Percentiles rank a stretch among this genome's conserved stretches.
Conservation (phyloP, 2,329 filamentous ascomycete genomes). For the Fonsecaea nubica region DNA sequence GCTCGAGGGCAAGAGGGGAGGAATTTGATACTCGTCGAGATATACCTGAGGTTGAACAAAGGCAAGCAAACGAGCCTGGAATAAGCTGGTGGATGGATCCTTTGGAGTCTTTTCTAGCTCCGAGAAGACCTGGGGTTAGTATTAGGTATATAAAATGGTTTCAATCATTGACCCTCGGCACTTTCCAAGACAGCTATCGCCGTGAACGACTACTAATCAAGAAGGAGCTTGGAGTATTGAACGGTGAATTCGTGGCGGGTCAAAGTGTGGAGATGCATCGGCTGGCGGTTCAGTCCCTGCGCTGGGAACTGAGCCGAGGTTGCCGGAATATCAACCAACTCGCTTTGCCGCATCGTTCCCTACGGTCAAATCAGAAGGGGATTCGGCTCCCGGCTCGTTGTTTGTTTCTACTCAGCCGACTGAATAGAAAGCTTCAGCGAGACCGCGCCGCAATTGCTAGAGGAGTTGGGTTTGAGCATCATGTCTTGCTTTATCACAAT, state of each 20-base stretch:
- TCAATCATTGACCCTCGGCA: constrained; percentile 14
- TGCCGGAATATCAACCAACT: neutral
- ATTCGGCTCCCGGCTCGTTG: neutral
- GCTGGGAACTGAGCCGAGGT: constrained; percentile 14
- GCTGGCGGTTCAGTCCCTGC: neutral
- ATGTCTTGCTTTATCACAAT: no score
- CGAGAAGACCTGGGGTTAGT: neutral
- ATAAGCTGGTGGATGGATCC: neutral
- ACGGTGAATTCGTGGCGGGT: neutral
- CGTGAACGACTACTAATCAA: constrained; percentile 6
- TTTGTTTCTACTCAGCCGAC: neutral
- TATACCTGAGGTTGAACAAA: constrained; percentile 1
- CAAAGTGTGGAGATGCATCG: constrained; percentile 4
- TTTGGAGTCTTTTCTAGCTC: neutral
- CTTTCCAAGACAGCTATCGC: constrained; percentile 7
- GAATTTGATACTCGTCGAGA: neutral
- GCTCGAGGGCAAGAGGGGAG: neutral
- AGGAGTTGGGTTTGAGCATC: no score
- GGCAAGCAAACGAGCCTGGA: neutral
- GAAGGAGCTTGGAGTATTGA: neutral
- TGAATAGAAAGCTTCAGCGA: no score
- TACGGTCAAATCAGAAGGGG: constrained; percentile 5
- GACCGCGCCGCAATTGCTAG: no score
- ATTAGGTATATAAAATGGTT: constrained; percentile 8
- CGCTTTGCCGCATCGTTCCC: neutral